These are phyloP conservation scores for Claviceps fusiformis DNA, from an alignment of 2,329 filamentous ascomycete genomes.

Conservation along the genomic window DNA sequence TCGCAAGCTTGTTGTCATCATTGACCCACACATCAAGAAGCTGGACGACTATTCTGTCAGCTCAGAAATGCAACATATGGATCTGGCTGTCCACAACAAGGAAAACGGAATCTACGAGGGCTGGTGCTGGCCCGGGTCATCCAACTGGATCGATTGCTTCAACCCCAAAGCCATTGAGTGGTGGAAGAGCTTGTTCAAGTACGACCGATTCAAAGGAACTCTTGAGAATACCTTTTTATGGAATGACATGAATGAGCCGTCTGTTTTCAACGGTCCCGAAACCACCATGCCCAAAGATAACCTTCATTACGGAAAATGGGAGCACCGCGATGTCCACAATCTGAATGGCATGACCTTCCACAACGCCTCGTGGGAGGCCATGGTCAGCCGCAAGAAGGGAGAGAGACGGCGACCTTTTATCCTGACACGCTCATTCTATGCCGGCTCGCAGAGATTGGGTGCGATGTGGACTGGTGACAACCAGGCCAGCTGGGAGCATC, in stretches of 20 bases:
- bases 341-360: conserved; percentile 90
- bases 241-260: conserved; percentile 99
- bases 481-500: conserved; percentile 80
- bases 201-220: conserved; percentile 75
- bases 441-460: conserved; percentile 76
- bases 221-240: conserved; percentile 82
- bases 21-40: conserved; percentile 98
- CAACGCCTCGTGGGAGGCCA: conserved; percentile 80
- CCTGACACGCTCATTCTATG: conserved; percentile 82
- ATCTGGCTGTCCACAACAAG: conserved; percentile 78
- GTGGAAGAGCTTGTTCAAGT: conserved; percentile 85
- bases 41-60: conserved; percentile 62
- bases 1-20: conserved; percentile 84
- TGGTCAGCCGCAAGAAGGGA: conserved; percentile 74
- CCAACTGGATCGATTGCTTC: conserved; percentile 92
- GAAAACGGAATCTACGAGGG: conserved; percentile 81
- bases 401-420: conserved; percentile 80
- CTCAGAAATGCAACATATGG: conserved; percentile 71
- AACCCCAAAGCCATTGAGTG: conserved; percentile 82
- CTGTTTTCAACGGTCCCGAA: conserved; percentile 95
- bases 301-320: conserved; percentile 79
- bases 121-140: conserved; percentile 97
- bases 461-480: conserved; percentile 99
- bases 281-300: conserved; percentile 99
- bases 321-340: conserved; percentile 94